Conservation (phyloP, 176 grass and related monocot genomes). For the Tuctoria greenei region DNA sequence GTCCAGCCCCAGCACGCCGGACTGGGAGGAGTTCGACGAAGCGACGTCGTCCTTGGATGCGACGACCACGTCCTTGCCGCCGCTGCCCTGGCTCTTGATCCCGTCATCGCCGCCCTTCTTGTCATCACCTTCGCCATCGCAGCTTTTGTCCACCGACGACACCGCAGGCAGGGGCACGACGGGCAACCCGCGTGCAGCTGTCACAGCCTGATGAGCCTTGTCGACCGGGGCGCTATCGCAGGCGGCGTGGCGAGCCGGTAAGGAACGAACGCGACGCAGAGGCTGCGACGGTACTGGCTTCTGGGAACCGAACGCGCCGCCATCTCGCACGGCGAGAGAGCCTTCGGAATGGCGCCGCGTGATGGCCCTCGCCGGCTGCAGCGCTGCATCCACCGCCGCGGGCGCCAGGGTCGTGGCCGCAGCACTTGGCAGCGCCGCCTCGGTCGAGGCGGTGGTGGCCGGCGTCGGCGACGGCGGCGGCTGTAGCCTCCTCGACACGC, state of each 20-base stretch:
- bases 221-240: not conserved
- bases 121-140: not conserved
- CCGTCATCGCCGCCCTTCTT: not conserved
- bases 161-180: not conserved
- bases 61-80: constrained; percentile 57
- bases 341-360: constrained; percentile 42
- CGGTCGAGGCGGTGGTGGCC: not conserved
- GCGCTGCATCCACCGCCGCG: not conserved
- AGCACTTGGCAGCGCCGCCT: not conserved
- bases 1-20: constrained; percentile 52
- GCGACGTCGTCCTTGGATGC: constrained; percentile 41
- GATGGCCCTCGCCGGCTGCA: constrained; percentile 17
- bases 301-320: not conserved
- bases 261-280: constrained; percentile 34
- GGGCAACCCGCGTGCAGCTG: constrained; percentile 19
- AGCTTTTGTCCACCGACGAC: not conserved
- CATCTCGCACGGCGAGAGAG: constrained; percentile 28
- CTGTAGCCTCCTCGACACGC: constrained; percentile 5
- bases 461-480: not conserved
- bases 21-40: constrained; percentile 36
- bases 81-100: constrained; percentile 46
- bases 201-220: not conserved
- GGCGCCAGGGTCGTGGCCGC: not conserved
- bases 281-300: not conserved
- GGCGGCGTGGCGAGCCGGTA: constrained; percentile 22